Evolutionary conservation across 164 flowering plant genomes (phyloP).

Genomic region (Chimonanthus praecox): DNA sequence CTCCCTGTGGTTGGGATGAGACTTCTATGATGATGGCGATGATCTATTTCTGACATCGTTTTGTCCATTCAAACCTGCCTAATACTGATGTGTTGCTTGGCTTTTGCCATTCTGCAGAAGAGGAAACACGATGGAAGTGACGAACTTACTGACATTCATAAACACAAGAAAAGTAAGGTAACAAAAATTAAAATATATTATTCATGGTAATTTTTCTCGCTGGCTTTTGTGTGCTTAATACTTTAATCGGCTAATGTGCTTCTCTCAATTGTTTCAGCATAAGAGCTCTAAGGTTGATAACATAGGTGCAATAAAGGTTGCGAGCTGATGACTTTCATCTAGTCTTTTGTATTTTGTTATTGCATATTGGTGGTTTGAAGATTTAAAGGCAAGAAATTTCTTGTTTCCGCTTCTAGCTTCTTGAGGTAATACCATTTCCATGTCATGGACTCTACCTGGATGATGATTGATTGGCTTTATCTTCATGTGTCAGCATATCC

Average conservation of each 20-base stretch:
- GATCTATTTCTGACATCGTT: too few relatives aligned
- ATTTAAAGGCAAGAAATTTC: conserved; percentile 7
- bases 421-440: conserved; percentile 7
- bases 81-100: neutral
- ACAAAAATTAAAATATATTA: neutral
- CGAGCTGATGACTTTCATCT: conserved; percentile 45
- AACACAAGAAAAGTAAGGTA: conserved; percentile 70
- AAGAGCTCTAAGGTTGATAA: conserved; percentile 84
- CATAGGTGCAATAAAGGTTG: conserved; percentile 75
- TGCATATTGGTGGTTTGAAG: conserved; percentile 19
- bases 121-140: conserved; percentile 75
- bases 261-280: conserved; percentile 46
- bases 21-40: too few relatives aligned
- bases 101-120: conserved; percentile 39
- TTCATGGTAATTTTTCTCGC: neutral
- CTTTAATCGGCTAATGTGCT: neutral
- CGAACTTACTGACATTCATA: conserved; percentile 54
- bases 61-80: neutral
- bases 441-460: too few relatives aligned
- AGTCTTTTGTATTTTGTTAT: conserved; percentile 14
- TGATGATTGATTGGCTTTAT: too few relatives aligned
- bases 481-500: too few relatives aligned
- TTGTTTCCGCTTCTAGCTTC: neutral
- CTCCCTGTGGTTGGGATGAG: too few relatives aligned
- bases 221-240: neutral